phyloP scores from a whole-genome alignment of 331 rosid species.

The Acacia concinna region DNA sequence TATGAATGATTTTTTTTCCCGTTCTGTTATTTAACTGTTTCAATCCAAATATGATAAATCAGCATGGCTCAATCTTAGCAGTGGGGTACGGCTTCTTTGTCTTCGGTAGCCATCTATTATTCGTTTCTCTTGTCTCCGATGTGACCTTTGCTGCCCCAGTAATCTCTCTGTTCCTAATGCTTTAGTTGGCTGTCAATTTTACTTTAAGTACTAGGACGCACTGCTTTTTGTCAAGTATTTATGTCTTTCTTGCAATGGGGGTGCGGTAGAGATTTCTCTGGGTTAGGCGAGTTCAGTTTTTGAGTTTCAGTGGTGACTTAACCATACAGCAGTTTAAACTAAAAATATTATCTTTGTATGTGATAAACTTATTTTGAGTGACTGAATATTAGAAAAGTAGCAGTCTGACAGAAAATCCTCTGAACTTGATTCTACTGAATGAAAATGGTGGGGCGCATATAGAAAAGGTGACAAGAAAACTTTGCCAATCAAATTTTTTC shows the following conservation, averaged over 20 bases:
- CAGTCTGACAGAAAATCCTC: not conserved
- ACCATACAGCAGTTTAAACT: not conserved
- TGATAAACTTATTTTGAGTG: not conserved
- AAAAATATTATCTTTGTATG: not conserved
- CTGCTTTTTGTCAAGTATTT: not conserved
- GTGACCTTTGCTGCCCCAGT: not conserved
- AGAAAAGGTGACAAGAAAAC: not conserved
- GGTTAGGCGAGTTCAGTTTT: not conserved
- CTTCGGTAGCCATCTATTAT: not conserved
- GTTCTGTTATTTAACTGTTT: not conserved
- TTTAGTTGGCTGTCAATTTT: not conserved
- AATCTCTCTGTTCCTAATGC: not conserved
- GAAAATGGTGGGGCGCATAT: not conserved
- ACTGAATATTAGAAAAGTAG: not conserved
- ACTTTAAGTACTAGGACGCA: not conserved
- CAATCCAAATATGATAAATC: constrained; percentile 1
- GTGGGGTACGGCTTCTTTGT: not conserved
- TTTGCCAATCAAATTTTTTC: not conserved
- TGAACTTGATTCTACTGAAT: not conserved
- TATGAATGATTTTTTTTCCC: not conserved
- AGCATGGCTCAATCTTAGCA: not conserved
- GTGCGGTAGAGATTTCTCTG: not conserved
- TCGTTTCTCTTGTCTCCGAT: not conserved
- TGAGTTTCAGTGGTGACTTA: not conserved
- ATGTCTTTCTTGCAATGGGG: not conserved